Evolutionary conservation across 352 stramenopile genomes (phyloP), one percentile per base, ranked within the genome.

Genomic region (Hyaloperonospora brassicae): DNA sequence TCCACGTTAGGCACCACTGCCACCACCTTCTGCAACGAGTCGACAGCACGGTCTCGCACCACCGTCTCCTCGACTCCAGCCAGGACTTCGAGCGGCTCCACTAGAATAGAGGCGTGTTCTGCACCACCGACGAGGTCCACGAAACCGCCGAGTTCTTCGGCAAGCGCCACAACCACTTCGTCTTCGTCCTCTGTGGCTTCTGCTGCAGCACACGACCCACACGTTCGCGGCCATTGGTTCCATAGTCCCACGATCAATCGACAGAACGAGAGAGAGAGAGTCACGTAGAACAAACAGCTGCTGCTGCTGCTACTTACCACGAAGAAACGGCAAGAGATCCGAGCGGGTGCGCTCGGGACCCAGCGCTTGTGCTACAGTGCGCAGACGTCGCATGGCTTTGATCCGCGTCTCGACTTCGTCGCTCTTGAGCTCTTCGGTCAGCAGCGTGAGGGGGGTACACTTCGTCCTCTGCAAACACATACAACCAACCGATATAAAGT

Each of bases 51-150:
- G 51, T 97, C 86, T 10, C 93, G 76, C 23, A 98, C 93, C 13
- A 97, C 93, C 2, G 90, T 98, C 63, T 98, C 93, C 70, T 98
- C 93, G 6, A 97, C 83, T 43, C 70, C 77, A 3, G 86, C 87
- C 8, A 98, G 77, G 34, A 91, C 77, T 66, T 98, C 93, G 39
- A 97, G 89, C 7, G 87, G 86, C 34, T 97, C 69, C 6, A 98
- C 64, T 2, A 95, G 72, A 17, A 88, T 50, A 9, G 76, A 68
- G 3, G 77, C 73, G 55, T 87, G 65, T 14, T 80, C 61, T 0
- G 86, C 59, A 17, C 88, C 82, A 11, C 95, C 79, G 1, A 95
- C 76, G 35, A 90, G 77, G 22, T 93, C 86, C n/a, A 97, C 82
- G 47, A 98, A 91, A 8, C 79, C 71, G 24, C 83, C 84, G 25